phyloP scores from a whole-genome alignment of 768 basidiomycete genomes.

The Naganishia vishniacii region DNA sequence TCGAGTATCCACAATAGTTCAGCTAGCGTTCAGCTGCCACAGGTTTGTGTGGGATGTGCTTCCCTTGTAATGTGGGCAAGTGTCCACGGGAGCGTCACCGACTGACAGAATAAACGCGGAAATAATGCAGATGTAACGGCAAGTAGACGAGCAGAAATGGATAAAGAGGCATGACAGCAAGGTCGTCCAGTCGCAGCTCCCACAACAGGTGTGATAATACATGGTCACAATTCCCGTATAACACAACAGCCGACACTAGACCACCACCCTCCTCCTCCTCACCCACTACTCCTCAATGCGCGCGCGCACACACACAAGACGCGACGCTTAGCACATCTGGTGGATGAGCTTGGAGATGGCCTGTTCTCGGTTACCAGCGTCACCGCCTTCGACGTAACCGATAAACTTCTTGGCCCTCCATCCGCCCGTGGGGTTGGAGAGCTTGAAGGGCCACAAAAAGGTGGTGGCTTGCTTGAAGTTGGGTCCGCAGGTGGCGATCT shows the following conservation, averaged over 20 bases:
- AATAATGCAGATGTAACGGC: background rate
- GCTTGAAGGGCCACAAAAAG: slow-evolving; percentile 99
- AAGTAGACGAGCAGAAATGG: background rate
- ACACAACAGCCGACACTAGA: too few species aligned
- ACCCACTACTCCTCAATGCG: too few species aligned
- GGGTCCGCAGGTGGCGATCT: slow-evolving; percentile 88
- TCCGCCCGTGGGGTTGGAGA: slow-evolving; percentile 97
- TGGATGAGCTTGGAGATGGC: slow-evolving; percentile 97
- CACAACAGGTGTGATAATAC: background rate
- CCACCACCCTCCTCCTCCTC: too few species aligned
- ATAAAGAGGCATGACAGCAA: slow-evolving; percentile 7
- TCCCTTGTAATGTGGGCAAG: too few species aligned
- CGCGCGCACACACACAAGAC: too few species aligned
- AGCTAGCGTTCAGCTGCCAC: too few species aligned
- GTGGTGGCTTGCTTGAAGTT: slow-evolving; percentile 92
- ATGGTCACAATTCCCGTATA: background rate
- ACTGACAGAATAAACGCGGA: too few species aligned
- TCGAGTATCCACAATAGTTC: too few species aligned
- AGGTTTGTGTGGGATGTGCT: too few species aligned
- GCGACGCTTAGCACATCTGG: slow-evolving; percentile 49
- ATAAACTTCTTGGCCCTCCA: slow-evolving; percentile 97
- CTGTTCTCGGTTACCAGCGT: slow-evolving; percentile 92
- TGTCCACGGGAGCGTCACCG: too few species aligned
- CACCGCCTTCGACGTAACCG: slow-evolving; percentile 81
- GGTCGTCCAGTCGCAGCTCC: background rate